These are phyloP conservation scores for Tanacetum coccineum DNA, from an alignment of 129 eudicot species.

Conservation along the genomic window DNA sequence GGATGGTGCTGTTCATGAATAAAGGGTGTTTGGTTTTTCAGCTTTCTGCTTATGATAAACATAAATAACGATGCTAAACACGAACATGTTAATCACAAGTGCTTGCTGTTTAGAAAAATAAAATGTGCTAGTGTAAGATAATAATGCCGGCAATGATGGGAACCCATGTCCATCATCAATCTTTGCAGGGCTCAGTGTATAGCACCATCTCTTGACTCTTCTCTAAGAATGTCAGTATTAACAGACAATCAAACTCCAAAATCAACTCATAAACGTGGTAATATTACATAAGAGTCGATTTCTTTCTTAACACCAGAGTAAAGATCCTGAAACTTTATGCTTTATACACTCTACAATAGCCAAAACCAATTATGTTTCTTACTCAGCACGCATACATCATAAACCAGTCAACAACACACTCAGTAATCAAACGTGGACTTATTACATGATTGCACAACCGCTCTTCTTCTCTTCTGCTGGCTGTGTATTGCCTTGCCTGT, in stretches of 20 bases:
- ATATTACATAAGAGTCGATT: neutral
- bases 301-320: constrained; percentile 6
- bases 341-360: constrained; percentile 16
- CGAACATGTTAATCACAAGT: no score
- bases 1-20: no score
- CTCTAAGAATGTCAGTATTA: neutral
- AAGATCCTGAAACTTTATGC: constrained; percentile 15
- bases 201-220: neutral
- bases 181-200: neutral
- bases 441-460: constrained; percentile 75
- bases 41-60: no score
- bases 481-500: constrained; percentile 57
- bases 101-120: no score
- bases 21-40: no score
- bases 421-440: neutral
- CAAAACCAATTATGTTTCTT: neutral
- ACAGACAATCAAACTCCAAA: constrained; percentile 13
- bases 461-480: constrained; percentile 55
- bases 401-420: constrained; percentile 4
- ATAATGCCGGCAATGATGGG: constrained; percentile 14
- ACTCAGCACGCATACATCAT: constrained; percentile 4
- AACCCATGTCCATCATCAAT: constrained; percentile 5
- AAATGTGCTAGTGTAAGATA: neutral
- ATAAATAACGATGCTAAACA: no score
- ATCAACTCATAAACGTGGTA: constrained; percentile 11